These are phyloP conservation scores for Taphrina pruni DNA, from an alignment of 1,139 yeast genomes.

Conservation along the genomic window DNA sequence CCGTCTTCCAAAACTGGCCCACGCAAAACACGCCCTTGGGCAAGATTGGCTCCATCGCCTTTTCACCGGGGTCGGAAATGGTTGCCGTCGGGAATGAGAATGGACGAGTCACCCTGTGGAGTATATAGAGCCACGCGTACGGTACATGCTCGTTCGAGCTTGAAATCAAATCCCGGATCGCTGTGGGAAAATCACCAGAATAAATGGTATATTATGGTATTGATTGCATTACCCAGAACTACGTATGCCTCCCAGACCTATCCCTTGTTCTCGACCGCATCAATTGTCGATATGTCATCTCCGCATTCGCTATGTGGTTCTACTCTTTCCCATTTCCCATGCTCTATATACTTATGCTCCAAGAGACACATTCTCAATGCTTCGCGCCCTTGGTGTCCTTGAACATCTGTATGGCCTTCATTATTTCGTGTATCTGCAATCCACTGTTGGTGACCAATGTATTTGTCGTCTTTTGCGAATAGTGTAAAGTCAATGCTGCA, in stretches of 20 bases:
- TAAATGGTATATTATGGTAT: no score
- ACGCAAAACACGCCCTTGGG: constrained; percentile 96
- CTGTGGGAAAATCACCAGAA: no score
- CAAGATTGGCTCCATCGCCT: constrained; percentile 79
- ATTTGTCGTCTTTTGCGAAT: constrained; percentile 12
- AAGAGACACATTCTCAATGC: neutral
- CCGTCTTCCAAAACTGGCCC: constrained; percentile 95
- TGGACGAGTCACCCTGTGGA: constrained; percentile 90
- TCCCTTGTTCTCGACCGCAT: no score
- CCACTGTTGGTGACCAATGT: constrained; percentile 13
- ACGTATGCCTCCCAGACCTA: no score
- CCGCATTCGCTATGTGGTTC: constrained; percentile 1
- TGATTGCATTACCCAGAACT: no score
- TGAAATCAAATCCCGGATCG: no score
- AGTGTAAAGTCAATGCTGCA: constrained; percentile 36
- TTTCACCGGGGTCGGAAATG: constrained; percentile 83
- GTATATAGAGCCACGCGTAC: constrained; percentile 52
- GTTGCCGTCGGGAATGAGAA: constrained; percentile 87
- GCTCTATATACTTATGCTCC: neutral
- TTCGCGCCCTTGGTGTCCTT: neutral
- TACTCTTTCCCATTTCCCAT: neutral
- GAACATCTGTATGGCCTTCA: constrained; percentile 2
- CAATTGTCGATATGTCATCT: neutral
- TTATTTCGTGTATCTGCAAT: constrained; percentile 3
- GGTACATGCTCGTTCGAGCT: no score